Conservation (phyloP, 2,329 filamentous ascomycete genomes). For the Xylaria sp. region DNA sequence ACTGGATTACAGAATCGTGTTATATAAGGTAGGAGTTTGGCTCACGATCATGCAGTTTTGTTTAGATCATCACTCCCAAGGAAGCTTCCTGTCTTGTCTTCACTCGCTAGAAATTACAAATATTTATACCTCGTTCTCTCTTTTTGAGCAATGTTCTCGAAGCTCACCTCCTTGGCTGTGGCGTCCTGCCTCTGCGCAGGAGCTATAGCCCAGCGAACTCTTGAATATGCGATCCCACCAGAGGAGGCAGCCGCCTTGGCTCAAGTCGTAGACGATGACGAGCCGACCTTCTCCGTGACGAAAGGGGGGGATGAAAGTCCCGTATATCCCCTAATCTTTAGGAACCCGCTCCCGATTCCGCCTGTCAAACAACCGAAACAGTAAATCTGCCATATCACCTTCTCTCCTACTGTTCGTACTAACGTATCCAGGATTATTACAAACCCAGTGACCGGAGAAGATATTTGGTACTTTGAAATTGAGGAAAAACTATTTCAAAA, state of each 20-base stretch:
- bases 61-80: conserved; percentile 17
- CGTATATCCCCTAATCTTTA: conserved; percentile 33
- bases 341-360: conserved; percentile 55
- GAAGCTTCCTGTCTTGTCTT: conserved; percentile 5
- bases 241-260: conserved; percentile 40
- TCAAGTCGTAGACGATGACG: conserved; percentile 38
- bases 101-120: conserved; percentile 10
- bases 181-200: conserved; percentile 35
- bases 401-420: background rate
- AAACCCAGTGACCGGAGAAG: conserved; percentile 50
- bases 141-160: conserved; percentile 36
- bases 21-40: conserved; percentile 24
- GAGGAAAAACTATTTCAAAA: conserved; percentile 46
- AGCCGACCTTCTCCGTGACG: conserved; percentile 10
- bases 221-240: conserved; percentile 39
- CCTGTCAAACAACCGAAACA: conserved; percentile 55
- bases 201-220: conserved; percentile 31
- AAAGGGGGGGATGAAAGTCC: conserved; percentile 20
- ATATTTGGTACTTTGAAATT: conserved; percentile 55
- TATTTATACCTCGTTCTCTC: conserved; percentile 14
- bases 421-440: conserved; percentile 45
- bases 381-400: conserved; percentile 46
- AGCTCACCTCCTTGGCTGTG: conserved; percentile 33
- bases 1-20: background rate
- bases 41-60: conserved; percentile 16